Evolutionary conservation across 2,329 filamentous ascomycete species (phyloP).

Genomic region (Colletotrichum tofieldiae): DNA sequence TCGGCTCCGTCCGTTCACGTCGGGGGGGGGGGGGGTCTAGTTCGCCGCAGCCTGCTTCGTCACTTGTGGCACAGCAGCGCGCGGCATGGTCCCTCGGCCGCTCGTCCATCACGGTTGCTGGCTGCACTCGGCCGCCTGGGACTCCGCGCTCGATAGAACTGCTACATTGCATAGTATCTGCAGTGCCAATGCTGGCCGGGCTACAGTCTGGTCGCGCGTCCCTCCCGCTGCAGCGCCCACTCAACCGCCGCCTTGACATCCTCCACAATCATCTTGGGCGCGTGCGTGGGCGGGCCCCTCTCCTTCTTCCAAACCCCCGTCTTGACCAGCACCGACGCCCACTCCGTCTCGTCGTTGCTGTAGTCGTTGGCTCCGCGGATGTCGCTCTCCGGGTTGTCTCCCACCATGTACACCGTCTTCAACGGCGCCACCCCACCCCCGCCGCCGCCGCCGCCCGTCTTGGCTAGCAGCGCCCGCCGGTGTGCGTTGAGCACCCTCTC

Average conservation of each 20-base stretch:
- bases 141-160: background rate
- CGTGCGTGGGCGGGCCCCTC: slow-evolving; percentile 67
- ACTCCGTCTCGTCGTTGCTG: slow-evolving; percentile 78
- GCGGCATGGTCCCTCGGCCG: background rate
- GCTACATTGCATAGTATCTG: background rate
- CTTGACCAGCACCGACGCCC: slow-evolving; percentile 83
- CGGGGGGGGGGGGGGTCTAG: background rate
- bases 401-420: slow-evolving; percentile 91
- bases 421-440: slow-evolving; percentile 61
- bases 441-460: slow-evolving; percentile 23
- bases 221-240: slow-evolving; percentile 78
- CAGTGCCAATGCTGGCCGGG: background rate
- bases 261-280: slow-evolving; percentile 77
- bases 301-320: slow-evolving; percentile 80
- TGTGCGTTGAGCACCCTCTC: slow-evolving; percentile 80
- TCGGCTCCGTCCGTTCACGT: background rate
- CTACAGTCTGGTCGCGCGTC: slow-evolving; percentile 43
- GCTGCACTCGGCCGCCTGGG: background rate
- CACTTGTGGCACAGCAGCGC: slow-evolving; percentile 23
- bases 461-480: slow-evolving; percentile 63
- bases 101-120: background rate
- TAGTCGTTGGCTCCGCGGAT: slow-evolving; percentile 90
- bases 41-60: background rate
- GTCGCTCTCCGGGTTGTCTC: slow-evolving; percentile 91
- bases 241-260: slow-evolving; percentile 84